phyloP scores from a whole-genome alignment of 108 stramenopile species.

The Cylindrotheca closterium region DNA sequence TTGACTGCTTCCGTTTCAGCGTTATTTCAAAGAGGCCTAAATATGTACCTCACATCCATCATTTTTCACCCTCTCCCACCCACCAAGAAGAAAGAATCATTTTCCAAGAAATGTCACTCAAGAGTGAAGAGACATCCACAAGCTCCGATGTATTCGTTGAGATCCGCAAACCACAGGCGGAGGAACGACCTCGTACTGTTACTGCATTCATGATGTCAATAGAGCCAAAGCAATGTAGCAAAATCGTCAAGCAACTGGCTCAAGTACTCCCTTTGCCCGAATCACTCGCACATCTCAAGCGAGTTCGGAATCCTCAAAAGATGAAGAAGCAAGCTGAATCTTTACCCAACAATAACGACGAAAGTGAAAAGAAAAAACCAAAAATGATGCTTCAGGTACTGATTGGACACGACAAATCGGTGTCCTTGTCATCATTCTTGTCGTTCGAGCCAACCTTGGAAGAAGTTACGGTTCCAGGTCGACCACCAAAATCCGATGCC shows the following conservation, averaged over 20 bases:
- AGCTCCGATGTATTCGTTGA: background rate
- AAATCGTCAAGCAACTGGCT: slow-evolving; percentile 35
- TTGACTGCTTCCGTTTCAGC: too few relatives aligned
- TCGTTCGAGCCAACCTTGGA: slow-evolving; percentile 5
- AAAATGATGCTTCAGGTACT: background rate
- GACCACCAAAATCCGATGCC: slow-evolving; percentile 52
- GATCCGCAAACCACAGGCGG: background rate
- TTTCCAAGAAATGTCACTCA: too few relatives aligned
- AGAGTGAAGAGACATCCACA: too few relatives aligned
- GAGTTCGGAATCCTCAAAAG: slow-evolving; percentile 25
- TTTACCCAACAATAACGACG: background rate
- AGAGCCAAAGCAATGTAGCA: slow-evolving; percentile 36
- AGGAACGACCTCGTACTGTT: background rate
- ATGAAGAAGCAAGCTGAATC: background rate
- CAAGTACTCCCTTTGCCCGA: slow-evolving; percentile 17
- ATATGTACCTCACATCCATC: too few relatives aligned
- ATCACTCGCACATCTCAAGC: slow-evolving; percentile 42
- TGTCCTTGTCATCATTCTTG: background rate
- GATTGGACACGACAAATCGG: background rate
- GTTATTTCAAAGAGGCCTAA: too few relatives aligned
- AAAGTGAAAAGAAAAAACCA: slow-evolving; percentile 5
- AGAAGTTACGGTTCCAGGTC: slow-evolving; percentile 38
- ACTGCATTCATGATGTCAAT: slow-evolving; percentile 5
- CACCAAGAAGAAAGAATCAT: too few relatives aligned
- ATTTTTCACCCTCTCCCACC: too few relatives aligned